Base-by-base conservation (phyloP, 495 filamentous ascomycete genomes). In the Amphirosellinia nigrospora region DNA sequence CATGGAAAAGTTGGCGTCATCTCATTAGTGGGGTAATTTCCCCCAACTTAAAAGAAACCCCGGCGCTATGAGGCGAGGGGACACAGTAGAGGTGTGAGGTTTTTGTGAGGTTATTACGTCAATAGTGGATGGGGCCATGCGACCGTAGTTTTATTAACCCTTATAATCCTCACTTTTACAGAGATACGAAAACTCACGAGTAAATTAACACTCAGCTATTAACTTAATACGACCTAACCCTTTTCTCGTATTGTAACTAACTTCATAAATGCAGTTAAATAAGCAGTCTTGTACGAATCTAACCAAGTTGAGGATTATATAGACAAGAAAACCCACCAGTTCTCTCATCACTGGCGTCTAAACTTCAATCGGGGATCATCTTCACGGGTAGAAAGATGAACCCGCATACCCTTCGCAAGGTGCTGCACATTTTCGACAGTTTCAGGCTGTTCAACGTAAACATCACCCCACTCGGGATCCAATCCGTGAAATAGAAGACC, bases 401-500 rank as follows among this genome's bases (percentile, higher is more conserved):
- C 58, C 13, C 58, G 34, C 43, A 65, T 48, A 38, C 21, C 8
- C 46, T 50, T 65, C 16, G 62, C 62, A 32, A 30, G 43, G 15
- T 48, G 28, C 26, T 65, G 28, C 28, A 52, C 11, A 19, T 8
- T 23, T 36, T 48, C 43, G 3, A 43, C 41, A 8, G 62, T 65
- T 38, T 38, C 62, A 34, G 23, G 62, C 32, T 52, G 43, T n/a
- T 48, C 46, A 21, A 50, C 34, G 28, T 52, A 43, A 32, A 52
- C 41, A 13, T 4, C 28, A 65, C 3, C 62, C 16, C 0, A 21
- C 7, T 65, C 32, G 43, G 21, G 15, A 26, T 65, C 62, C 13
- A 65, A 38, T 61, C 58, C 38, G 36, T 61, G 43, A 28, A 52
- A 65, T 8, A 48, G 32, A 21, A 46, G 46, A 64, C 32, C 62